Conservation (phyloP, 345 rosid species). For the Bruguiera sexangula region DNA sequence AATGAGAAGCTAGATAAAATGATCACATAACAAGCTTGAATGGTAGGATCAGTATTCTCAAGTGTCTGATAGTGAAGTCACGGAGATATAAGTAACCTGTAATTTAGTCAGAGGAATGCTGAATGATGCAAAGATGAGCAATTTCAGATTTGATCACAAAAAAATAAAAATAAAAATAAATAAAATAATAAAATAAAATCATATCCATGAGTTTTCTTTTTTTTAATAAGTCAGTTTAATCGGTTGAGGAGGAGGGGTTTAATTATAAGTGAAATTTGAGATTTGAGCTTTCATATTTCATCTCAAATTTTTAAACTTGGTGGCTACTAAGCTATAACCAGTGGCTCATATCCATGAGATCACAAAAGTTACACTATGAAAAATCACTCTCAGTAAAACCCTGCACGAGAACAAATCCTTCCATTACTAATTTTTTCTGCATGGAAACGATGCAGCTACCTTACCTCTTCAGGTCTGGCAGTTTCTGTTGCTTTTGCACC, state of each 20-base stretch:
- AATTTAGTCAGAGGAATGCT: neutral
- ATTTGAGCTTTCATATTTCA: too few relatives aligned
- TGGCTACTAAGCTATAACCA: too few relatives aligned
- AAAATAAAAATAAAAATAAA: neutral
- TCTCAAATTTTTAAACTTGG: too few relatives aligned
- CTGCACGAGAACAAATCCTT: neutral
- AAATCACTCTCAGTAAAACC: too few relatives aligned
- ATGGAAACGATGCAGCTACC: constrained; percentile 4
- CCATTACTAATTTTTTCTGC: neutral
- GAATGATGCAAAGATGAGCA: neutral
- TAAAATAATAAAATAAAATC: too few relatives aligned
- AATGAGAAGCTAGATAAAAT: too few relatives aligned
- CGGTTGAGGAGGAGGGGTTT: too few relatives aligned
- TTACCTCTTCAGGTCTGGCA: constrained; percentile 31
- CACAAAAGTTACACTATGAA: too few relatives aligned
- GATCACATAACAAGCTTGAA: neutral
- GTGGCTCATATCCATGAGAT: too few relatives aligned
- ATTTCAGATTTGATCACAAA: neutral
- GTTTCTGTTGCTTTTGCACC: constrained; percentile 6
- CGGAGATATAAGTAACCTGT: neutral
- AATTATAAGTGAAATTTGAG: too few relatives aligned
- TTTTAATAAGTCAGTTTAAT: too few relatives aligned
- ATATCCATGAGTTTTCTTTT: too few relatives aligned
- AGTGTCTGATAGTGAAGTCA: neutral
- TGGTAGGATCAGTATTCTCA: neutral